Base-by-base conservation (phyloP, 768 basidiomycete species). In the Hydnomerulius pinastri region DNA sequence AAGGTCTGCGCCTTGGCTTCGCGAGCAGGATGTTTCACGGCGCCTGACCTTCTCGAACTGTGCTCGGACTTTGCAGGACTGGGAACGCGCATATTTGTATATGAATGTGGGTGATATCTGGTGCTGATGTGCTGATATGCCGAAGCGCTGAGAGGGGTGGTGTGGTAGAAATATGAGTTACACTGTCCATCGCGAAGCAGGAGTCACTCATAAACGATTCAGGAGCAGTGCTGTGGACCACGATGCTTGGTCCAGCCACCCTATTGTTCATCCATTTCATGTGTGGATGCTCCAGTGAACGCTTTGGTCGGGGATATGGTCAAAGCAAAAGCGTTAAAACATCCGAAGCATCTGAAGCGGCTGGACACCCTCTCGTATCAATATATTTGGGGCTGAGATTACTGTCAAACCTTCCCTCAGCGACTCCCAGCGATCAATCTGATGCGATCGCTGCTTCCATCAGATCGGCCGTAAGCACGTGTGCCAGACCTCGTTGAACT, bases 221-320 rank as follows among this genome's bases (percentile, higher is more conserved):
- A 13, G n/a, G 32, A 39, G 43, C 2, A 12, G 35, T 35, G 44
- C 44, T 46, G 21, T 46, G 44, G 12, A 32, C 44, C 23, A 43
- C 35, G 10, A 45, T 23, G 43, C 25, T 23, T 43, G 7, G 27
- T 29, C 20, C 12, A 15, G 8, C 11, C 13, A 11, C 23, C 52
- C 50, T 35, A 66, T 64, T 64, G 63, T 64, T 60, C 48, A 37
- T 53, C 55, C 30, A 27, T 56, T 56, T 32, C 11, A 54, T 37
- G 15, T 13, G 38, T 37, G 44, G 32, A 4, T 23, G 8, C 29
- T 23, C 24, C 21, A 24, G 13, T 10, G 43, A 30, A 12, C n/a
- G 44, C 44, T 46, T 46, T 36, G 44, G 30, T 33, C 21, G 25
- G 15, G 23, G 21, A 35, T 7, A 9, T 15, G 24, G 23, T 6